Percentiles rank a stretch among this genome's conserved stretches.
Evolutionary conservation across 1,284 basidiomycete genomes (phyloP).

Genomic region (Ceratobasidium theobromae): DNA sequence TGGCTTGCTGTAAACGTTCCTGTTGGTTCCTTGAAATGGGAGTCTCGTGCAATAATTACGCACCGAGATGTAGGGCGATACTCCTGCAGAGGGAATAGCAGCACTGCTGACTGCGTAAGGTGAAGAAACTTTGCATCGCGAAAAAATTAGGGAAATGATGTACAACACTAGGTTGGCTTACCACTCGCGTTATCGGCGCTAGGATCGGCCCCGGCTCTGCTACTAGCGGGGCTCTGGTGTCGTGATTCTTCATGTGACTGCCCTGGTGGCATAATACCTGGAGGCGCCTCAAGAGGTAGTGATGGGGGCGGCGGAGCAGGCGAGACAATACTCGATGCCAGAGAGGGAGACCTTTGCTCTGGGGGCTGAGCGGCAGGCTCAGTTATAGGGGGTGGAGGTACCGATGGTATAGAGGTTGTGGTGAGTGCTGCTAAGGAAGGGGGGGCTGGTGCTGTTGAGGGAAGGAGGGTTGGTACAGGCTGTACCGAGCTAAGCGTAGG

Average conservation of each 20-base stretch:
- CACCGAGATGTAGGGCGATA: constrained; percentile 36
- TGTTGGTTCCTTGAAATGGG: constrained; percentile 29
- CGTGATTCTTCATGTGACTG: constrained; percentile 28
- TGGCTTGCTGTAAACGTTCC: constrained; percentile 40
- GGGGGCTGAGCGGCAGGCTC: constrained; percentile 52
- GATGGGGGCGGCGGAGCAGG: constrained; percentile 27
- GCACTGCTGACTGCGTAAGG: constrained; percentile 24
- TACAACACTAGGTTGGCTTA: constrained; percentile 45
- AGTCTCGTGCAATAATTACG: constrained; percentile 39
- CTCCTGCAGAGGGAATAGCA: constrained; percentile 34
- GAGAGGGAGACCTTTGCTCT: constrained; percentile 34
- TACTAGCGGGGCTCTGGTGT: constrained; percentile 35
- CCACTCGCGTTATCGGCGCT: constrained; percentile 53
- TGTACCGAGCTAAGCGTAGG: constrained; percentile 35
- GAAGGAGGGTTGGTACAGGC: constrained; percentile 47
- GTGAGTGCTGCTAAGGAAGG: constrained; percentile 42
- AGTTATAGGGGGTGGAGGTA: constrained; percentile 71
- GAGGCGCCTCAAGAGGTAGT: constrained; percentile 38
- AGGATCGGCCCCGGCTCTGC: constrained; percentile 44
- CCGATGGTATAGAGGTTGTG: constrained; percentile 75
- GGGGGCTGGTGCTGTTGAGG: constrained; percentile 46
- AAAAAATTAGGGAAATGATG: constrained; percentile 55
- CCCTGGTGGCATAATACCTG: constrained; percentile 31
- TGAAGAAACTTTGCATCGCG: constrained; percentile 43
- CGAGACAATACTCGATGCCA: constrained; percentile 35